Conservation (phyloP, 2,329 filamentous ascomycete genomes). For the Alternaria sp. region DNA sequence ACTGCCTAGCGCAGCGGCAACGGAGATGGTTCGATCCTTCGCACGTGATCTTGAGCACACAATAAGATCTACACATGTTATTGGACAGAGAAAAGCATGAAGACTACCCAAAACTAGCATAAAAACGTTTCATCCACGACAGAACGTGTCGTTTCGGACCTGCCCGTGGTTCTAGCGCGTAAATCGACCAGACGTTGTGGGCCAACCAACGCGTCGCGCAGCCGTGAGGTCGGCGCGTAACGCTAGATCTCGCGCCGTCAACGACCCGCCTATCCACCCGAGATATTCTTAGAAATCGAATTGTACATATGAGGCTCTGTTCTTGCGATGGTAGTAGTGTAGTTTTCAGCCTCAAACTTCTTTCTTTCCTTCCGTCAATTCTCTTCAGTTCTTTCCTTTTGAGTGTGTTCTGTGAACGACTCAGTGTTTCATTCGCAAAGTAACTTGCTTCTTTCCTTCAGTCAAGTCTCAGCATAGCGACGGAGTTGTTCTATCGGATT, state of each 20-base stretch:
- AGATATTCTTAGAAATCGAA: conserved; percentile 27
- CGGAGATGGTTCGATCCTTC: not conserved
- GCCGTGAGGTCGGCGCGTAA: conserved; percentile 32
- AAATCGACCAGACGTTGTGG: conserved; percentile 12
- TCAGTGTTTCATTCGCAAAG: conserved; percentile 4
- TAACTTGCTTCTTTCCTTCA: conserved; percentile 10
- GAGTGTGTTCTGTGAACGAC: conserved; percentile 31
- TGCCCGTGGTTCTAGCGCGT: conserved; percentile 21
- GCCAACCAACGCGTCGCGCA: conserved; percentile 34
- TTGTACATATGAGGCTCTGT: conserved; percentile 20
- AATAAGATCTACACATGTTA: not conserved
- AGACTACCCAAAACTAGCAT: conserved; percentile 4
- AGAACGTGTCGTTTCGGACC: conserved; percentile 24
- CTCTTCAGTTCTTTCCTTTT: conserved; percentile 18
- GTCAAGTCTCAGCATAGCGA: conserved; percentile 16
- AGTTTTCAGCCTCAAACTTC: conserved; percentile 15
- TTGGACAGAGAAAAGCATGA: conserved; percentile 16
- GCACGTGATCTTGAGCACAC: conserved; percentile 9
- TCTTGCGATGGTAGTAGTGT: not conserved
- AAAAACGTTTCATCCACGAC: conserved; percentile 28
- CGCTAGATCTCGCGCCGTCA: conserved; percentile 27
- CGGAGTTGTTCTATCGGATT: conserved; percentile 4
- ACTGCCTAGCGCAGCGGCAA: not conserved
- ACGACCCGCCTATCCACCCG: conserved; percentile 13
- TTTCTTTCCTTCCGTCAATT: conserved; percentile 19